These are phyloP conservation scores for Trichocomaceae sp. DNA, from an alignment of 2,329 filamentous ascomycete genomes.

Conservation along the genomic window DNA sequence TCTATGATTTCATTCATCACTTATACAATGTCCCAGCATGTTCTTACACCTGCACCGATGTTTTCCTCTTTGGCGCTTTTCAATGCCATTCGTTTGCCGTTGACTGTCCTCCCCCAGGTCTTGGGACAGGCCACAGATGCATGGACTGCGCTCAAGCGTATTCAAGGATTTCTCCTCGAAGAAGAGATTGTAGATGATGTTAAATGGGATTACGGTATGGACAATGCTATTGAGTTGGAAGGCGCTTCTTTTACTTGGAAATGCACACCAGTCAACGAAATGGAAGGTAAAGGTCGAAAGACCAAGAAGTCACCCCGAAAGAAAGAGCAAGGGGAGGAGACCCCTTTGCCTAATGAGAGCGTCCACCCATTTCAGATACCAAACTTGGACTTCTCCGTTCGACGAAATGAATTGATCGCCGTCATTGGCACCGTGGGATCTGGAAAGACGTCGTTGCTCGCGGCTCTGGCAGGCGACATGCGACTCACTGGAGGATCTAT, in stretches of 20 bases:
- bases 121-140: conserved; percentile 87
- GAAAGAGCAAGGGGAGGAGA: conserved; percentile 19
- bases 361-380: no score
- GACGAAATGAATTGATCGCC: conserved; percentile 41
- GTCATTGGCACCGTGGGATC: conserved; percentile 63
- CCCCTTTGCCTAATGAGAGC: no score
- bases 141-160: conserved; percentile 73
- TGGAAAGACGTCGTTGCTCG: conserved; percentile 87
- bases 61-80: conserved; percentile 94
- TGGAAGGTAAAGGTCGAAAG: no score
- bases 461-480: conserved; percentile 91
- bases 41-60: conserved; percentile 65
- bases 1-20: conserved; percentile 95
- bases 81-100: conserved; percentile 80
- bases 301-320: no score
- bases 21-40: conserved; percentile 57
- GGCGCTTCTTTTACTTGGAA: conserved; percentile 87
- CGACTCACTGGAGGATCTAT: conserved; percentile 70
- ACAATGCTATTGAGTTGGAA: conserved; percentile 59
- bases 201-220: conserved; percentile 47
- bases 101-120: conserved; percentile 82
- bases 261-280: no score
- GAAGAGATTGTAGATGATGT: conserved; percentile 77
- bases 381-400: no score
- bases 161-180: conserved; percentile 78